These are phyloP conservation scores for barrel medic (Medicago truncatula) DNA, from an alignment of 306 rosid species.

Conservation along the genomic window MtrunA17r5.0-ANR NC_053049.1:26449501-26450000, in stretches of 20 bases:
- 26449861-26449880: conserved; percentile 91
- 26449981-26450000: conserved; percentile 80
- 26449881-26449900: conserved; percentile 84
- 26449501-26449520: conserved; percentile 99
- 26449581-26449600: conserved; percentile 90
- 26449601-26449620: conserved; percentile 98
- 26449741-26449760: conserved; percentile 93
- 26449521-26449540: conserved; percentile 87
- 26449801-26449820: conserved; percentile 92
- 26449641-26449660: conserved; percentile 94
- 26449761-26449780: conserved; percentile 88
- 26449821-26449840: conserved; percentile 91
- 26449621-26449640: conserved; percentile 93
- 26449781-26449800: conserved; percentile 96
- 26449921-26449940: conserved; percentile 90
- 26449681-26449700: conserved; percentile 95
- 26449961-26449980: conserved; percentile 71
- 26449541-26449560: conserved; percentile 77
- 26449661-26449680: conserved; percentile 92
- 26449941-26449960: conserved; percentile 84
- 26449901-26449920: conserved; percentile 87
- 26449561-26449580: conserved; percentile 79
- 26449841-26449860: conserved; percentile 92
- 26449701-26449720: conserved; percentile 91
- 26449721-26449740: conserved; percentile 94